A percentile compares a stretch with the other conserved stretches of the same genome.
Conservation (phyloP, 164 flowering plant genomes). For the Annona cherimola region DNA sequence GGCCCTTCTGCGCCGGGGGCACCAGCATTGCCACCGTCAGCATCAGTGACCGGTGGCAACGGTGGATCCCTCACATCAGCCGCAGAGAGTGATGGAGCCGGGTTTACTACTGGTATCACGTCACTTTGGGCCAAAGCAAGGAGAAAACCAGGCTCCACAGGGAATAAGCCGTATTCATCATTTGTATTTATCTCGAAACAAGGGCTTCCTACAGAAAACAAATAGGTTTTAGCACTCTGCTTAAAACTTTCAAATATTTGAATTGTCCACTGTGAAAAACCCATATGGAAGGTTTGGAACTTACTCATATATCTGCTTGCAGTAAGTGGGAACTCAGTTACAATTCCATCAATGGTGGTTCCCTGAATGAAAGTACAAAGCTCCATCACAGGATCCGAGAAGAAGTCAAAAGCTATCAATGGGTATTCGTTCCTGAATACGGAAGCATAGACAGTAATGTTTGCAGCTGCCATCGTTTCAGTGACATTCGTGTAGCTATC, state of each 20-base stretch:
- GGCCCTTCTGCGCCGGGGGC: slow-evolving; percentile 19
- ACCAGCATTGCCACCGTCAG: slow-evolving; percentile 2
- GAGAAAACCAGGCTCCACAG: slow-evolving; percentile 35
- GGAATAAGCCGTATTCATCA: slow-evolving; percentile 21
- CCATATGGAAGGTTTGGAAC: slow-evolving; percentile 12
- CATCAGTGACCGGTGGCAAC: slow-evolving; percentile 45
- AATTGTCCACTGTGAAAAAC: background rate
- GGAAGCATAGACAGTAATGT: slow-evolving; percentile 56
- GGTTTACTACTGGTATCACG: slow-evolving; percentile 35
- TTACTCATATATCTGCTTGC: slow-evolving; percentile 75
- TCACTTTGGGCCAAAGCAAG: slow-evolving; percentile 15
- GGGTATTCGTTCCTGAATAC: slow-evolving; percentile 56
- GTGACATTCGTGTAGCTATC: slow-evolving; percentile 35
- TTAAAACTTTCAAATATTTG: background rate
- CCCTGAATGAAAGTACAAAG: slow-evolving; percentile 34
- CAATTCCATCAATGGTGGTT: slow-evolving; percentile 51
- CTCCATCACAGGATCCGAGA: slow-evolving; percentile 68
- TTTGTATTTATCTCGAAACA: slow-evolving; percentile 32
- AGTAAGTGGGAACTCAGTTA: slow-evolving; percentile 79
- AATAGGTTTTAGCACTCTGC: background rate
- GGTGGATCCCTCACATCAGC: slow-evolving; percentile 67
- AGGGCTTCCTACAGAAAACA: slow-evolving; percentile 46
- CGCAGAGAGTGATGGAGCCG: slow-evolving; percentile 35
- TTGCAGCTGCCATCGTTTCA: slow-evolving; percentile 49
- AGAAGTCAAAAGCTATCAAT: slow-evolving; percentile 52